phyloP scores from a whole-genome alignment of 805 yeast genomes.

The Starmerella khaoyaiensis region DNA sequence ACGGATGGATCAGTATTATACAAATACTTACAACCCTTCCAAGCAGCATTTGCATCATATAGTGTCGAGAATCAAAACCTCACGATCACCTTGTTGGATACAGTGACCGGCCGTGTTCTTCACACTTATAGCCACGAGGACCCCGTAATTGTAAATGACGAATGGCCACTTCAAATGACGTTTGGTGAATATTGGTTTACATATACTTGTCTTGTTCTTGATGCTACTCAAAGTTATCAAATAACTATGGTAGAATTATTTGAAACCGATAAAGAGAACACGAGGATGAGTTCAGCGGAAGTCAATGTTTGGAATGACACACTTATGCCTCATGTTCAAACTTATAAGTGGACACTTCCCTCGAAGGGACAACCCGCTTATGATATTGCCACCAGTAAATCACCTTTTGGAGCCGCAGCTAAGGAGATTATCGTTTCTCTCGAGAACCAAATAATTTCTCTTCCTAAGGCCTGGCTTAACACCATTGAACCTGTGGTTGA shows the following conservation, averaged over 20 bases:
- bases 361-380: conserved; percentile 33
- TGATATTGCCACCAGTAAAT: conserved; percentile 40
- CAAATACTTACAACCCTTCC: conserved; percentile 68
- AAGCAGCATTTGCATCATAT: conserved; percentile 40
- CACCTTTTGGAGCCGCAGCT: conserved; percentile 54
- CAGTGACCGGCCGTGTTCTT: conserved; percentile 54
- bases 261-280: conserved; percentile 48
- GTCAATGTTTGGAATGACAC: conserved; percentile 30
- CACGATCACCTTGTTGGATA: conserved; percentile 46
- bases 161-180: conserved; percentile 37
- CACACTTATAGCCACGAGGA: conserved; percentile 33
- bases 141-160: conserved; percentile 32
- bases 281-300: conserved; percentile 25
- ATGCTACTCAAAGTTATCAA: conserved; percentile 41
- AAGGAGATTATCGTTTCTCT: conserved; percentile 52
- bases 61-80: conserved; percentile 27
- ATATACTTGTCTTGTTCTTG: conserved; percentile 44
- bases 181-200: conserved; percentile 79
- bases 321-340: conserved; percentile 36
- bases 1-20: conserved; percentile 55
- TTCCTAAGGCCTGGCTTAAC: conserved; percentile 60
- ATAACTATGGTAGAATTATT: conserved; percentile 66
- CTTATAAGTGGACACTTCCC: conserved; percentile 52
- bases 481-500: conserved; percentile 55
- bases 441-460: conserved; percentile 43